These are phyloP conservation scores for Collybia nuda DNA, from an alignment of 768 basidiomycete genomes.

Conservation along the genomic window DNA sequence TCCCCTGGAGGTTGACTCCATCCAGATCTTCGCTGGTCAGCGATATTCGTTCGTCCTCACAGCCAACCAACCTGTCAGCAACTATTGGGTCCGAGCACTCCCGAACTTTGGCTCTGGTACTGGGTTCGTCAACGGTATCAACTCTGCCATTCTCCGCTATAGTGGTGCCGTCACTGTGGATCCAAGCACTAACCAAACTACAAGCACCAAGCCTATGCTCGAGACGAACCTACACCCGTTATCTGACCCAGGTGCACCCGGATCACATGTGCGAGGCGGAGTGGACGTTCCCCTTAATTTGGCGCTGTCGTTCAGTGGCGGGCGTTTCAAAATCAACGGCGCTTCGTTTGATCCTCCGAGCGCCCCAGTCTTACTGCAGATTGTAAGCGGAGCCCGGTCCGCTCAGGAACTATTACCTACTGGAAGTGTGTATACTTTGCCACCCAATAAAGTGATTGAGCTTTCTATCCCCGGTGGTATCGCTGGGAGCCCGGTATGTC, in stretches of 20 bases:
- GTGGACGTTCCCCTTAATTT: slow-evolving; percentile 23
- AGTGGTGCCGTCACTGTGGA: slow-evolving; percentile 3
- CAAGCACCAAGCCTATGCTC: slow-evolving; percentile 20
- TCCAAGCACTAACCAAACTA: slow-evolving; percentile 27
- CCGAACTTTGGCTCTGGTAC: slow-evolving; percentile 20
- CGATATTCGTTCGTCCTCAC: slow-evolving; percentile 34
- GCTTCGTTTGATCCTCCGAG: slow-evolving; percentile 34
- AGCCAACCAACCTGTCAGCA: slow-evolving; percentile 35
- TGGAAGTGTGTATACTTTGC: slow-evolving; percentile 45
- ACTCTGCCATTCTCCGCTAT: slow-evolving; percentile 56
- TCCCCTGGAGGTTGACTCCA: slow-evolving; percentile 34
- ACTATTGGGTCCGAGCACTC: slow-evolving; percentile 39
- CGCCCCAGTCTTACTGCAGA: slow-evolving; percentile 56
- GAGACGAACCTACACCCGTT: slow-evolving; percentile 23
- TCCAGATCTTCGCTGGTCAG: slow-evolving; percentile 40
- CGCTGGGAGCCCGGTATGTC: slow-evolving; percentile 29
- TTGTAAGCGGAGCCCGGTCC: slow-evolving; percentile 50
- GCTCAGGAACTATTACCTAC: slow-evolving; percentile 46
- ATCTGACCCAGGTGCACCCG: slow-evolving; percentile 8
- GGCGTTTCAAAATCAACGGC: slow-evolving; percentile 28
- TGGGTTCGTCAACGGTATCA: slow-evolving; percentile 37
- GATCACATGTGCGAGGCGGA: slow-evolving; percentile 12
- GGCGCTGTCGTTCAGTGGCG: slow-evolving; percentile 14
- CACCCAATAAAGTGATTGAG: slow-evolving; percentile 43
- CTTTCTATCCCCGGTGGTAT: slow-evolving; percentile 37